These are phyloP conservation scores for Tylopilus sp. DNA, from an alignment of 1,284 basidiomycete genomes.

Conservation along the genomic window DNA sequence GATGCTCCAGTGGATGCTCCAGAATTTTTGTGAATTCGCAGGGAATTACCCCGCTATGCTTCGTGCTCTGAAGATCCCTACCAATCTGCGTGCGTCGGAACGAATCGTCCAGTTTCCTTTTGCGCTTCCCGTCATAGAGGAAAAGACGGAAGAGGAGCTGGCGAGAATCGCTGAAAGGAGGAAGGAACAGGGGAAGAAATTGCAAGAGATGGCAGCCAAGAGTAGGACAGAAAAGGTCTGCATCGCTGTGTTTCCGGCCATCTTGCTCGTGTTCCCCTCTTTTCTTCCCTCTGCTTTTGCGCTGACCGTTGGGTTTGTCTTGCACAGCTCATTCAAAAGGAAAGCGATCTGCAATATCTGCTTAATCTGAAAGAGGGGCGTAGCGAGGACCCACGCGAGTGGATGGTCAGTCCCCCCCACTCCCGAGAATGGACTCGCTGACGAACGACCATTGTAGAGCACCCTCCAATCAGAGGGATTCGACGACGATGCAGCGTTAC, in stretches of 20 bases:
- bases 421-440: background rate
- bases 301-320: background rate
- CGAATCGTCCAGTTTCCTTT: slow-evolving; percentile 87
- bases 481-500: slow-evolving; percentile 61
- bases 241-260: background rate
- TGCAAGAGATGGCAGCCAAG: slow-evolving; percentile 92
- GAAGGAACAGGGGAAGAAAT: slow-evolving; percentile 79
- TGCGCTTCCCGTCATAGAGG: slow-evolving; percentile 62
- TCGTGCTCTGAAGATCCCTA: slow-evolving; percentile 51
- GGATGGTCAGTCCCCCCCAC: slow-evolving; percentile 53
- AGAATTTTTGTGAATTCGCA: slow-evolving; percentile 84
- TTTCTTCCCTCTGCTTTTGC: background rate
- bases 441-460: slow-evolving; percentile 37
- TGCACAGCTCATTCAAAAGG: slow-evolving; percentile 68
- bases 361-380: slow-evolving; percentile 64
- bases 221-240: slow-evolving; percentile 82
- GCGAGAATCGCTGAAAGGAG: slow-evolving; percentile 73
- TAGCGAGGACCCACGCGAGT: slow-evolving; percentile 74
- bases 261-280: background rate
- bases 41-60: slow-evolving; percentile 74
- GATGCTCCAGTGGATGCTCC: slow-evolving; percentile 75
- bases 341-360: slow-evolving; percentile 77
- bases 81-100: slow-evolving; percentile 61
- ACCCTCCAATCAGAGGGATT: slow-evolving; percentile 72
- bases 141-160: slow-evolving; percentile 92